phyloP scores from a whole-genome alignment of 805 yeast genomes.

The Wickerhamomyces strasburgensis region DNA sequence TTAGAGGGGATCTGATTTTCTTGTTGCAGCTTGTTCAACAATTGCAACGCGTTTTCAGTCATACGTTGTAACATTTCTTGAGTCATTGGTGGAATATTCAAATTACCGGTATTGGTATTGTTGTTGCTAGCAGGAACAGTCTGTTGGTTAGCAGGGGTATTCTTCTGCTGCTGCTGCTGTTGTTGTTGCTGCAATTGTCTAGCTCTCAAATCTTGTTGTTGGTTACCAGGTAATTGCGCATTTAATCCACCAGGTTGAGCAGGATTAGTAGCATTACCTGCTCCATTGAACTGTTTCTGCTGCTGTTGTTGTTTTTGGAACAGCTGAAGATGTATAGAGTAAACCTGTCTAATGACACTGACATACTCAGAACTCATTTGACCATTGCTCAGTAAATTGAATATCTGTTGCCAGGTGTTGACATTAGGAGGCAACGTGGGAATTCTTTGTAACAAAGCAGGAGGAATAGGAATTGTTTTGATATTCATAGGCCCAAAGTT shows the following conservation, averaged over 20 bases:
- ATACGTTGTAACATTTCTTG: constrained; percentile 17
- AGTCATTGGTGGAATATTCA: constrained; percentile 10
- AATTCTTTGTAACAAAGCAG: constrained; percentile 54
- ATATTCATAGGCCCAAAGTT: constrained; percentile 42
- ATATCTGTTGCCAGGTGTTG: constrained; percentile 77
- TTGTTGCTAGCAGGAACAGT: not conserved
- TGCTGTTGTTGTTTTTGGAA: constrained; percentile 41
- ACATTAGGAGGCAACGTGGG: constrained; percentile 77
- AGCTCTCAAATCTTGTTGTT: constrained; percentile 30
- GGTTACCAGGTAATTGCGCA: constrained; percentile 24
- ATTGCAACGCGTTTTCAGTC: constrained; percentile 22
- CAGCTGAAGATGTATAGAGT: constrained; percentile 60
- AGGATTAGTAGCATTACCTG: constrained; percentile 20
- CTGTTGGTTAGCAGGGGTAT: not conserved
- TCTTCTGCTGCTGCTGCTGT: constrained; percentile 24
- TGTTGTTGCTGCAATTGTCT: constrained; percentile 29
- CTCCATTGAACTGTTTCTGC: constrained; percentile 27
- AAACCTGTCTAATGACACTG: constrained; percentile 59
- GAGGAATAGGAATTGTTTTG: constrained; percentile 69
- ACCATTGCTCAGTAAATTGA: constrained; percentile 55
- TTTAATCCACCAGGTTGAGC: constrained; percentile 8
- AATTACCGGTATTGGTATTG: not conserved
- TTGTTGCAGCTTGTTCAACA: constrained; percentile 21
- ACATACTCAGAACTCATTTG: constrained; percentile 54
- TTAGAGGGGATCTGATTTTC: constrained; percentile 20